Base-by-base conservation (phyloP, 495 filamentous ascomycete species). In the Articulospora tetracladia region DNA sequence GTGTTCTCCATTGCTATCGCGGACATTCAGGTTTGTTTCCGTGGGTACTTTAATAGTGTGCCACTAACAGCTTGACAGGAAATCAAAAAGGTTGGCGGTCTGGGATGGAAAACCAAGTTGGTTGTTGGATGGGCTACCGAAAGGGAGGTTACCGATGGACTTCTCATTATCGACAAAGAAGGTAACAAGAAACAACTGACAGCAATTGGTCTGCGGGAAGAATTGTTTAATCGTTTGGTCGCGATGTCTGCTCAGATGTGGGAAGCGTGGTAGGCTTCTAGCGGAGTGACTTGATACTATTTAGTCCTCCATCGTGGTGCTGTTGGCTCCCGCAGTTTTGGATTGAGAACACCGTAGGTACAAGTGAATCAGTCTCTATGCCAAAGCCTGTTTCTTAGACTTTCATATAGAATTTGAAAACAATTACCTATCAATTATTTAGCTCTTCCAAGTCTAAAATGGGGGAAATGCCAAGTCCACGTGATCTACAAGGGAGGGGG, bases 91-190 rank as follows among this genome's bases (percentile, higher is more conserved):
- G 76, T 91, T 1, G 92, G 91, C 11, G 91, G 92, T 0, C 77
- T 93, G 59, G 92, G 92, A 1, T 96, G 91, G 91, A 96, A 96
- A 74, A 84, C 86, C 10, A 94, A 92, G 74, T 69, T 94, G 26
- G 83, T 93, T 26, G 85, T 93, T n/a, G 90, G 88, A 12, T 91
- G 90, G 89, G 84, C 87, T 2, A 77, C 89, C 56, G 86, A 85
- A 2, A 79, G 86, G 59, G 87, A 93, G 70, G 84, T 93, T 41
- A 83, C 85, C 0, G 91, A 93, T 78, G 91, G 91, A 12, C 59
- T 96, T 66, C 78, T 92, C 63, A 83, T 95, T 66, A 68, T 74
- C 19, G 84, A 85, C 47, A 77, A 73, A 55, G 67, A 70, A 4
- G 84, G 83, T 0, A 73, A 84, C 32, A 72, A 63, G 53, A 85